A percentile compares a stretch with the other conserved stretches of the same genome.
Evolutionary conservation across 2,329 filamentous ascomycete species (phyloP).

Genomic region (Fusarium duplospermum): DNA sequence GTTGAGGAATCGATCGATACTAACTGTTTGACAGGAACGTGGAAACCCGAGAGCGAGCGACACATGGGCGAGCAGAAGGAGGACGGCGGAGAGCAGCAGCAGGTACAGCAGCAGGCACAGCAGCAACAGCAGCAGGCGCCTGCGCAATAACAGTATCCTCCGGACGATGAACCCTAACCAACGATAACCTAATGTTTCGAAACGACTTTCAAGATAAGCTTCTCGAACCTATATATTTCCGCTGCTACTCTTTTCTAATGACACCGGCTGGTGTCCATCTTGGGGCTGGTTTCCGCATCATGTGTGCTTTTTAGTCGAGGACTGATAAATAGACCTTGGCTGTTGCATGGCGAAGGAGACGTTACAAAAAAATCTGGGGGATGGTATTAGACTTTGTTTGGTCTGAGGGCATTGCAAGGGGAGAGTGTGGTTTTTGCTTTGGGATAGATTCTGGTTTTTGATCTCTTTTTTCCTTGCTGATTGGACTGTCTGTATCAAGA

Average conservation of each 20-base stretch:
- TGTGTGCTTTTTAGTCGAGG: constrained; percentile 17
- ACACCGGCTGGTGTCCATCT: constrained; percentile 29
- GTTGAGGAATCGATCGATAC: neutral
- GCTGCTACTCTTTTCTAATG: constrained; percentile 44
- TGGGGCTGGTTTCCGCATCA: constrained; percentile 38
- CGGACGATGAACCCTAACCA: constrained; percentile 20
- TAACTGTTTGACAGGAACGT: constrained; percentile 67
- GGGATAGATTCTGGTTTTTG: constrained; percentile 30
- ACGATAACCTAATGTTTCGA: constrained; percentile 40
- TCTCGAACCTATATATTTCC: constrained; percentile 45
- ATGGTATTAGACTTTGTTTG: constrained; percentile 32
- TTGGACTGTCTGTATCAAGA: neutral
- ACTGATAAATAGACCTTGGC: constrained; percentile 9
- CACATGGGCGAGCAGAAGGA: constrained; percentile 69
- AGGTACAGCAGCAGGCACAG: constrained; percentile 2
- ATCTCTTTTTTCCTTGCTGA: constrained; percentile 18
- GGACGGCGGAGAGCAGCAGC: constrained; percentile 27
- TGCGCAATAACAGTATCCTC: constrained; percentile 32
- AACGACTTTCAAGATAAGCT: constrained; percentile 43
- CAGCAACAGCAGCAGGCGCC: constrained; percentile 35
- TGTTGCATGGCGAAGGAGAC: constrained; percentile 36
- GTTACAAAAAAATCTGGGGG: constrained; percentile 33
- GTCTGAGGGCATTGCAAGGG: constrained; percentile 17
- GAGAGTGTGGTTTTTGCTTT: constrained; percentile 25
- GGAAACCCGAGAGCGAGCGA: constrained; percentile 79